Conservation (phyloP, 1,284 basidiomycete species). For the Rhodofomes roseus region DNA sequence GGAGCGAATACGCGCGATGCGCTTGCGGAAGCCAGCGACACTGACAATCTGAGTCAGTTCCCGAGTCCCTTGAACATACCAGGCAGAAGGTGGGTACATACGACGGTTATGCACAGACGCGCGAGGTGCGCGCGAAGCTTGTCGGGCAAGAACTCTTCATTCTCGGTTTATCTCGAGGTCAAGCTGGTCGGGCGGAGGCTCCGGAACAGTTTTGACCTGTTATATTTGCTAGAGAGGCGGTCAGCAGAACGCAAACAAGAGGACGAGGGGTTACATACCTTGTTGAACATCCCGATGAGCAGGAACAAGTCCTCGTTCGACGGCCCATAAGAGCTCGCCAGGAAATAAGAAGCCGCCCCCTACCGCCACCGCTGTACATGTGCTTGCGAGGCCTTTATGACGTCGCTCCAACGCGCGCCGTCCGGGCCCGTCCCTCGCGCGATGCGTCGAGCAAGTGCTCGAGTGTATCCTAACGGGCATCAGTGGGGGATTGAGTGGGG, state of each 20-base stretch:
- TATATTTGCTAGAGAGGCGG: constrained; percentile 29
- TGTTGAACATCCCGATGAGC: constrained; percentile 40
- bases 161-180: constrained; percentile 40
- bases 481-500: no score
- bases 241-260: neutral
- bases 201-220: constrained; percentile 31
- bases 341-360: no score
- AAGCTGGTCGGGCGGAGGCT: constrained; percentile 25
- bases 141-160: constrained; percentile 45
- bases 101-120: constrained; percentile 43
- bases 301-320: constrained; percentile 39
- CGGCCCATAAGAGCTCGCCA: no score
- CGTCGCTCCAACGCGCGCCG: no score
- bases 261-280: constrained; percentile 20
- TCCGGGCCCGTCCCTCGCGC: no score
- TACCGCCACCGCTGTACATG: no score
- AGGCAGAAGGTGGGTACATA: constrained; percentile 13
- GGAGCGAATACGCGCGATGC: constrained; percentile 42
- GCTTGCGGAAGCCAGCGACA: constrained; percentile 39
- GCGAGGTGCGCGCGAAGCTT: constrained; percentile 50
- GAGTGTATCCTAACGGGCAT: no score
- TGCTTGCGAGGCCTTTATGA: no score
- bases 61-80: neutral
- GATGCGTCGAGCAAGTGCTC: no score
- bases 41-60: constrained; percentile 34